Base-by-base conservation (phyloP, 495 filamentous ascomycete genomes). In the Aspergillus panamensis region DNA sequence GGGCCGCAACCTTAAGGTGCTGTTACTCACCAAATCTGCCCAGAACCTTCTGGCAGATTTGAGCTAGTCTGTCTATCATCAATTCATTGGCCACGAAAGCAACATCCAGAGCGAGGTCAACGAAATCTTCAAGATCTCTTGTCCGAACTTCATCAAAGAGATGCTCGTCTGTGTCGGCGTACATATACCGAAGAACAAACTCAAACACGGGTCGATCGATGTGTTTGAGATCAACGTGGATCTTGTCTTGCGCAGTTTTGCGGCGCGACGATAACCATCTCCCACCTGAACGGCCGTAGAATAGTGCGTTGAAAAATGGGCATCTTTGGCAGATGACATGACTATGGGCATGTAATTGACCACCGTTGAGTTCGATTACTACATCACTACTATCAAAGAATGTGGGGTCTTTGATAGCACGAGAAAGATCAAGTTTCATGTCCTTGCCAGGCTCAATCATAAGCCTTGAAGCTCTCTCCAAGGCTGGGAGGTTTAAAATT, bases 261-360 rank as follows among this genome's bases (percentile, higher is more conserved):
- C 85, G 83, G 42, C 93, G 83, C 17, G 79, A 79, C 37, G 83
- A 80, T 7, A 98, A 74, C 94, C 94, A 98, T 53, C 78, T 79
- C 2, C 94, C 94, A 35, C 80, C 80, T 14, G 94, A 88, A 44
- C 90, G 86, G 17, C 95, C 94, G 56, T 88, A 75, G 73, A 96
- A 97, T 19, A 98, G 77, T 4, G 89, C 88, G 60, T 91, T 77
- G 63, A 98, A 98, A 77, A 96, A 98, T 0, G 91, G 92, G 59
- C 91, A 96, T 65, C 95, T 78, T 65, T 87, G 86, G 56, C 91
- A 89, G 47, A 97, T 67, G 17, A 97, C 70, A 16, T 81, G 72
- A 61, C 88, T 92, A 66, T 97, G 92, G 7, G 87, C 86, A 29
- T 71, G 72, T 7, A 91, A 72, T 40, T 75, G 75, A 1, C 77